Evolutionary conservation across 805 yeast genomes (phyloP).

Genomic region (Teunomyces lycoperdinae): DNA sequence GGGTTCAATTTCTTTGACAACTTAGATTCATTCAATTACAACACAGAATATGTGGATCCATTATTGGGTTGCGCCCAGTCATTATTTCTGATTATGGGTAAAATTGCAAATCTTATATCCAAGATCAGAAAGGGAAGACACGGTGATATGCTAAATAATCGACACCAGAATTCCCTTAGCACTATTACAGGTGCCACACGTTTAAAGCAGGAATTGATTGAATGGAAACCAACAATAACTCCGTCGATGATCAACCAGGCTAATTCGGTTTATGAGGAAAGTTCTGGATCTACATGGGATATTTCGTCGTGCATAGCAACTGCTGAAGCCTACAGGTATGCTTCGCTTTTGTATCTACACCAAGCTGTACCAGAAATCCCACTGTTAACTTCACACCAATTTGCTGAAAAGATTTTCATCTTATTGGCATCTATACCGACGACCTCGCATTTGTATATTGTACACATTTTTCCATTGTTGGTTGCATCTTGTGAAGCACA

Average conservation of each 20-base stretch:
- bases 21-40: slow-evolving; percentile 36
- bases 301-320: slow-evolving; percentile 60
- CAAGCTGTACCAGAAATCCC: slow-evolving; percentile 74
- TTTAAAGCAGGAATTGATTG: slow-evolving; percentile 49
- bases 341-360: slow-evolving; percentile 58
- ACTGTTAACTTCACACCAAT: slow-evolving; percentile 47
- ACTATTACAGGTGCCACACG: slow-evolving; percentile 55
- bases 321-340: slow-evolving; percentile 65
- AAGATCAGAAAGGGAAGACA: slow-evolving; percentile 39
- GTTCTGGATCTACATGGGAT: slow-evolving; percentile 41
- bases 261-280: slow-evolving; percentile 31
- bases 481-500: slow-evolving; percentile 66
- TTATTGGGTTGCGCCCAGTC: slow-evolving; percentile 66
- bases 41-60: slow-evolving; percentile 54
- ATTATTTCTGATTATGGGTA: slow-evolving; percentile 61
- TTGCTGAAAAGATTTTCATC: slow-evolving; percentile 60
- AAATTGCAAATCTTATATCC: slow-evolving; percentile 55
- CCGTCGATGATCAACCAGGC: slow-evolving; percentile 31
- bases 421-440: slow-evolving; percentile 62
- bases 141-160: background rate
- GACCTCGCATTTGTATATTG: slow-evolving; percentile 51
- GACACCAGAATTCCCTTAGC: slow-evolving; percentile 37
- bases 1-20: slow-evolving; percentile 35
- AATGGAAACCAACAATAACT: slow-evolving; percentile 54
- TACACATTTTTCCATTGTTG: slow-evolving; percentile 64